Base-by-base conservation (phyloP, 2,329 filamentous ascomycete species). In the Colletotrichum orchidophilum region DNA sequence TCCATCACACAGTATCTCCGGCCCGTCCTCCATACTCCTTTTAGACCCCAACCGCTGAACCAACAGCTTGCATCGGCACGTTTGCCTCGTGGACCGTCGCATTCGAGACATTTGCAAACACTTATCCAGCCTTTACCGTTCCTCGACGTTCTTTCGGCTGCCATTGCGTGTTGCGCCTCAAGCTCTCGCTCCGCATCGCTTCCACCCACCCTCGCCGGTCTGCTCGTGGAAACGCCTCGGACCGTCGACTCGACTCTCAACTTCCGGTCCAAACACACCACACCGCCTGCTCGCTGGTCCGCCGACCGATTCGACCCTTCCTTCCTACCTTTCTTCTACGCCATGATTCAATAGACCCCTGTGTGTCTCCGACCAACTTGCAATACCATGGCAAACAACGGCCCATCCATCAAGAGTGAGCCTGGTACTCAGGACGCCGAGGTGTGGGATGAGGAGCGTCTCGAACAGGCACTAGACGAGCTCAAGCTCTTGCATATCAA, bases 401-500 rank as follows among this genome's bases (percentile, higher is more conserved):
- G 65, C 33, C 65, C 59, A 57, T 54, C 53, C 11, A 46, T 53
- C 52, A 69, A 63, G 52, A 53, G 33, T 26, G 69, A 68, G 65
- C 27, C 53, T 39, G 59, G 46, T 26, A 33, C 27, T 61, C 74
- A 70, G 35, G 74, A 73, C 60, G 76, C 79, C 49, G 81, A 82
- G 65, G 76, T 78, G 9, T 81, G 82, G 80, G 83, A 87, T 58
- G 87, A 90, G 77, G 81, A 84, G 65, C 83, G 83, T 69, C 80
- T 90, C 7, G 83, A 86, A 70, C 80, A 83, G 70, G 84, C 84
- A 27, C 81, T 90, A 75, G 80, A 85, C 75, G 82, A 84, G 39
- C 81, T 90, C 63, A 87, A 88, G 74, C 80, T 87, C 57, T 79
- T 89, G n/a, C 87, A 90, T 75, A 81, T 87, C 75, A 86, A 87